Conservation (phyloP, 305 asterid species). For the Ajuga reptans region DNA sequence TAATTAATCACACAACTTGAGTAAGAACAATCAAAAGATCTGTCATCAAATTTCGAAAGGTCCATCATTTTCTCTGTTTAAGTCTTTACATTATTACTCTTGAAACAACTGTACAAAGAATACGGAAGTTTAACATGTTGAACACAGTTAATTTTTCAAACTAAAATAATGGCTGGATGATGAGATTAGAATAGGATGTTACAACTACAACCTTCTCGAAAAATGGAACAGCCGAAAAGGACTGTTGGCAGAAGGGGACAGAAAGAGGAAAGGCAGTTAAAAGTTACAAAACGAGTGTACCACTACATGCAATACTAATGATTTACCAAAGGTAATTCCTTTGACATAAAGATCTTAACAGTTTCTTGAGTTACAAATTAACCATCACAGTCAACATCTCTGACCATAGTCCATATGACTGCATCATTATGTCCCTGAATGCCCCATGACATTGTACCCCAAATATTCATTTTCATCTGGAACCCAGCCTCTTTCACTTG, state of each 20-base stretch:
- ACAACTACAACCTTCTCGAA: not conserved
- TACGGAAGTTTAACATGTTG: not conserved
- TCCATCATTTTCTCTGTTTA: not conserved
- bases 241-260: not conserved
- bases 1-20: not conserved
- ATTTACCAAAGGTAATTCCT: not conserved
- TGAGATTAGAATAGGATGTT: not conserved
- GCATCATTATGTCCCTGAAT: not conserved
- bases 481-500: not conserved
- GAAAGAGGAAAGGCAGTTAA: not conserved
- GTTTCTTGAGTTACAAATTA: not conserved
- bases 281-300: not conserved
- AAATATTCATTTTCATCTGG: not conserved
- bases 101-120: not conserved
- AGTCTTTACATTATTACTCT: not conserved
- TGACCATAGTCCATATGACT: not conserved
- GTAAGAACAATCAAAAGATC: not conserved
- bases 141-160: not conserved
- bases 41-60: not conserved
- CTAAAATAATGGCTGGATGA: not conserved
- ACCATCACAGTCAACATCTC: not conserved
- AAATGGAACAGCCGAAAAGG: not conserved
- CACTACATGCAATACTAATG: not conserved
- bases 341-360: not conserved
- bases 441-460: not conserved